These are phyloP conservation scores for Arthrinium puccinioides DNA, from an alignment of 2,329 filamentous ascomycete genomes.

Conservation along the genomic window DNA sequence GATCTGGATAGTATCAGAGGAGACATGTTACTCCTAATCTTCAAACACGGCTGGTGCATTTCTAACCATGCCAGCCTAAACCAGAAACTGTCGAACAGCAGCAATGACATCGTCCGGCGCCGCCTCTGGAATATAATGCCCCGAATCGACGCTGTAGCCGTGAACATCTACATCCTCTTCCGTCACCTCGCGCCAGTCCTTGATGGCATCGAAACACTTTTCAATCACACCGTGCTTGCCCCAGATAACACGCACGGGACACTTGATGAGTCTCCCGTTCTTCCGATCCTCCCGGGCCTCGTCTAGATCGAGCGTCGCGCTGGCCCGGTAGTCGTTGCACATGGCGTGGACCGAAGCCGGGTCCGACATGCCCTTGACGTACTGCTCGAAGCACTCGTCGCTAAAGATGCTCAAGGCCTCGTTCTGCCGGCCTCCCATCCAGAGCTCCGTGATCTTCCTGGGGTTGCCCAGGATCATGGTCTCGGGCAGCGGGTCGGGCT, in stretches of 20 bases:
- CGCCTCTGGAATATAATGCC: slow-evolving; percentile 46
- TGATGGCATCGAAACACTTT: slow-evolving; percentile 37
- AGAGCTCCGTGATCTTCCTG: slow-evolving; percentile 31
- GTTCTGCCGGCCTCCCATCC: slow-evolving; percentile 30
- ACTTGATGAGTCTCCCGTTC: slow-evolving; percentile 33
- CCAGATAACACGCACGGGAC: slow-evolving; percentile 43
- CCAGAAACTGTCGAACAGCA: slow-evolving; percentile 32
- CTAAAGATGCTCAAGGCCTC: slow-evolving; percentile 27
- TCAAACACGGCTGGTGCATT: too few relatives aligned
- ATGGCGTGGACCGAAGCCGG: slow-evolving; percentile 35
- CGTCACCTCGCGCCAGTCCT: slow-evolving; percentile 43
- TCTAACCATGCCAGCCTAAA: too few relatives aligned
- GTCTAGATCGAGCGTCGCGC: slow-evolving; percentile 43
- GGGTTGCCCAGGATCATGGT: slow-evolving; percentile 32
- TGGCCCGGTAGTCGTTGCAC: slow-evolving; percentile 50
- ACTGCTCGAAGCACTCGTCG: slow-evolving; percentile 28
- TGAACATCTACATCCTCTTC: slow-evolving; percentile 25
- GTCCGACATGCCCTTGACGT: slow-evolving; percentile 33
- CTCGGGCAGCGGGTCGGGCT: slow-evolving; percentile 43
- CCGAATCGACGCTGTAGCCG: slow-evolving; percentile 35
- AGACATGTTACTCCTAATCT: too few relatives aligned
- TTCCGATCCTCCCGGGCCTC: slow-evolving; percentile 37
- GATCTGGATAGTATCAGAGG: too few relatives aligned
- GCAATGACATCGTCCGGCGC: slow-evolving; percentile 36
- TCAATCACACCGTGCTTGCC: slow-evolving; percentile 40